Evolutionary conservation across 2,329 filamentous ascomycete genomes (phyloP).

Genomic region (Cadophora sp.): DNA sequence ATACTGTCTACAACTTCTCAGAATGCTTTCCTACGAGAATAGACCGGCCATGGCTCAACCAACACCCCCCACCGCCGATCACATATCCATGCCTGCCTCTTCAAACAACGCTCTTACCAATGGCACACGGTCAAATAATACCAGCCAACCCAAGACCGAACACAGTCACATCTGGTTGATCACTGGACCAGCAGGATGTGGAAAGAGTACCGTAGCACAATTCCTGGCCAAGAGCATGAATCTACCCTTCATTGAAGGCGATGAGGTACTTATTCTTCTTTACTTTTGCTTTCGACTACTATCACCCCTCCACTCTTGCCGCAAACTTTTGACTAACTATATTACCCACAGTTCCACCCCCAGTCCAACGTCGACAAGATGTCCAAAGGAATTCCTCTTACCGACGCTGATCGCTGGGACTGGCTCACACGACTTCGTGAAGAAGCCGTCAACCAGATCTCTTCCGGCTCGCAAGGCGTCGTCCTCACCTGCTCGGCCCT

Average conservation of each 20-base stretch:
- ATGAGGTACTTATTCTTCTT: conserved; percentile 65
- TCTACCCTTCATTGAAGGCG: conserved; percentile 78
- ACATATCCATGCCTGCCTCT: conserved; percentile 34
- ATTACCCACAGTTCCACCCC: conserved; percentile 68
- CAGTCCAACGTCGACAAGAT: conserved; percentile 89
- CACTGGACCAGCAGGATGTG: conserved; percentile 79
- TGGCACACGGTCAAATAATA: conserved; percentile 21
- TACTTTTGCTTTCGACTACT: conserved; percentile 29
- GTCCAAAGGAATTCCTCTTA: conserved; percentile 81
- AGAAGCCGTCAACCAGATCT: conserved; percentile 63
- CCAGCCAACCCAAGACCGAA: conserved; percentile 32
- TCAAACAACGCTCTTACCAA: conserved; percentile 31
- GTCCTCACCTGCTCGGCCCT: conserved; percentile 95
- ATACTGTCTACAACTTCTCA: conserved; percentile 14
- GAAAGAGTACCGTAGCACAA: conserved; percentile 78
- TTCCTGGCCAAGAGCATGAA: conserved; percentile 66
- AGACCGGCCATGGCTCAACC: conserved; percentile 38
- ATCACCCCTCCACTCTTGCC: not conserved
- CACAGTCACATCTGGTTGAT: conserved; percentile 80
- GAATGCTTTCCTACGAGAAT: conserved; percentile 43
- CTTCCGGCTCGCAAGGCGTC: conserved; percentile 69
- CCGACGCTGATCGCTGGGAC: conserved; percentile 95
- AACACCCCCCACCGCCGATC: conserved; percentile 36
- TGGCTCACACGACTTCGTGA: conserved; percentile 85
- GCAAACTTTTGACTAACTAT: conserved; percentile 23